phyloP scores from a whole-genome alignment of 345 rosid genomes.

The Erucastrum elatum region DNA sequence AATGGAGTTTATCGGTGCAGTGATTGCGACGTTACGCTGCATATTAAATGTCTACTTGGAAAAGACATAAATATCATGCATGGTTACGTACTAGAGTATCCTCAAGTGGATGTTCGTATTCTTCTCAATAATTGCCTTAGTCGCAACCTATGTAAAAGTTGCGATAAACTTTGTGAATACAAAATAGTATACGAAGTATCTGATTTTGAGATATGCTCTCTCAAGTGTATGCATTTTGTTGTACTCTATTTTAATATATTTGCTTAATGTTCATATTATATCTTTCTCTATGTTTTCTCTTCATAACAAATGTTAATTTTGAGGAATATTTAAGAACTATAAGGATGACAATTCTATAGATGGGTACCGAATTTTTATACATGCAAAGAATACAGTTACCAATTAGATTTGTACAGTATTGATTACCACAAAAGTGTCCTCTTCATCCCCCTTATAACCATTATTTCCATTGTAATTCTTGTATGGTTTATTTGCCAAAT shows the following conservation, averaged over 20 bases:
- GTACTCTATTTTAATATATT: not conserved
- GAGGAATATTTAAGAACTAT: no score
- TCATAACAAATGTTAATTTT: not conserved
- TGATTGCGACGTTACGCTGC: not conserved
- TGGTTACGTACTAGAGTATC: not conserved
- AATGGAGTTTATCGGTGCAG: not conserved
- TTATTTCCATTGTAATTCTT: no score
- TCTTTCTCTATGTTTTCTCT: not conserved
- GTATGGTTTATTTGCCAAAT: no score
- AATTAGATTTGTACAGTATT: not conserved
- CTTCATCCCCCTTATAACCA: no score
- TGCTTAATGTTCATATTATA: not conserved
- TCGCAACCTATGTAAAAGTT: not conserved
- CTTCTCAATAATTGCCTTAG: not conserved
- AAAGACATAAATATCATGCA: not conserved
- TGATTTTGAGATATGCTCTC: not conserved
- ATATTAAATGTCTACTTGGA: conserved; percentile 8
- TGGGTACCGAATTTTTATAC: not conserved
- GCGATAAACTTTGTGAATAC: not conserved
- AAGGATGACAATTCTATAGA: not conserved
- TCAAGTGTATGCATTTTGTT: not conserved
- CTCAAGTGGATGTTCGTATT: not conserved
- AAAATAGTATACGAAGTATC: not conserved
- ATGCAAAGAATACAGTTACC: not conserved
- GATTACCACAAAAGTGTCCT: no score